Evolutionary conservation across 495 filamentous ascomycete genomes (phyloP), one percentile per base, ranked within the genome.

Genomic region (Penicillium arizonense): DNA sequence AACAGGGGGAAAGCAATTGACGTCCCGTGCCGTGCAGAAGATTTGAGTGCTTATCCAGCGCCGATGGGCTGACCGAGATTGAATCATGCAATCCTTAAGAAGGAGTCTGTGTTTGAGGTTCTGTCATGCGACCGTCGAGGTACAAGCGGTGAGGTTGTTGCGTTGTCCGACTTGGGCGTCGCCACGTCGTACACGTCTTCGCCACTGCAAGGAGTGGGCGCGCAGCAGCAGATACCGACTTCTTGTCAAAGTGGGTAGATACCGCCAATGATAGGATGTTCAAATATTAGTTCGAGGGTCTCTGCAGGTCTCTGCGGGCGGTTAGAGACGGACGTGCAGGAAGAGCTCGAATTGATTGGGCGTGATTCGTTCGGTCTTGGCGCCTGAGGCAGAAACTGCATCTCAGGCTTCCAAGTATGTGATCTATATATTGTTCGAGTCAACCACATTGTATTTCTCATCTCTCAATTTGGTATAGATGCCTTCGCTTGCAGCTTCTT

Each of bases 81-180:
- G 12, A 54, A 57, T 64, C 58, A 62, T 53, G 44, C 58, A 52
- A 62, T 56, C 46, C 45, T 56, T 56, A 48, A 43, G 57, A 42
- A 43, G 24, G 41, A 33, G 16, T 30, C 35, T 44, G 20, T 20
- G 35, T 5, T 43, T 18, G 21, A 9, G 46, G 20, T 11, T 21
- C 39, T 21, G 40, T 42, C 39, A 26, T 42, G 34, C 45, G 20
- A 43, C 32, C 37, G 33, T 24, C 38, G 8, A 14, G 21, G 4
- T 28, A 23, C 28, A 32, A 50, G 48, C 48, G 48, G 48, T 50
- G 39, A 50, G 18, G 18, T 24, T 23, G 44, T 30, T 30, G 28
- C 28, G 28, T 30, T 30, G 28, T 30, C 28, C 28, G 28, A 9
- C 0, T 30, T 30, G 28, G 33, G 16, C 32, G 32, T 50, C 39